Percentiles rank a stretch among this genome's conserved stretches.
These are phyloP conservation scores for Spathaspora sp. DNA, from an alignment of 1,139 yeast species.

Conservation along the genomic window DNA sequence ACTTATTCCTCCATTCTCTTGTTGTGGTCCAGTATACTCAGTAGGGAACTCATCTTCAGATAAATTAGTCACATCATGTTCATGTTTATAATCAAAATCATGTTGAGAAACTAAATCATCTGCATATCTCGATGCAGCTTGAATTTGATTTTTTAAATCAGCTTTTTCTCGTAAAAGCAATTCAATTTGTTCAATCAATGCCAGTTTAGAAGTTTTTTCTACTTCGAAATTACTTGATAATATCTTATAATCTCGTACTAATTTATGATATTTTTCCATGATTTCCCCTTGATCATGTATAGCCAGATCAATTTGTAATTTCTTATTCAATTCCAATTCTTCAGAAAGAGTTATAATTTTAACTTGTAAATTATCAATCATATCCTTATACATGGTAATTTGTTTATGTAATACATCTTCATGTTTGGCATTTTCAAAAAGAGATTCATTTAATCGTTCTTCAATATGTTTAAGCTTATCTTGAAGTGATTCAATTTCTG, in stretches of 20 bases:
- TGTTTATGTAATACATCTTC: constrained; percentile 32
- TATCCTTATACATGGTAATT: constrained; percentile 30
- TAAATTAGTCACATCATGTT: background rate
- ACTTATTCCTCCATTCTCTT: constrained; percentile 20
- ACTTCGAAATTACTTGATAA: constrained; percentile 45
- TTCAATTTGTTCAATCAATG: constrained; percentile 57
- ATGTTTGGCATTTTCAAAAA: constrained; percentile 24
- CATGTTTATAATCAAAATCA: background rate
- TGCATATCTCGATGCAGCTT: background rate
- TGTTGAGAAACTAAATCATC: background rate
- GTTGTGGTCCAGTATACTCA: constrained; percentile 3
- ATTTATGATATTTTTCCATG: constrained; percentile 28
- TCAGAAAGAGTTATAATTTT: constrained; percentile 26
- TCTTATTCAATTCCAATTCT: constrained; percentile 20
- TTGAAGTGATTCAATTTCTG: constrained; percentile 19
- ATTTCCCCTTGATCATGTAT: constrained; percentile 7
- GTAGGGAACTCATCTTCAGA: constrained; percentile 2
- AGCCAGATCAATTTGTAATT: constrained; percentile 8
- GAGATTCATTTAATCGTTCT: constrained; percentile 19
- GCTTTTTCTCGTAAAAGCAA: constrained; percentile 43
- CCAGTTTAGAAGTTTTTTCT: constrained; percentile 50
- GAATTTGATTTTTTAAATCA: constrained; percentile 17
- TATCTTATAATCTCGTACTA: constrained; percentile 37
- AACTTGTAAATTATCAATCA: constrained; percentile 30
- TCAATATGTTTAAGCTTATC: constrained; percentile 22